Evolutionary conservation across 306 rosid genomes (phyloP).

Genomic region (Cyamopsis tetragonoloba): DNA sequence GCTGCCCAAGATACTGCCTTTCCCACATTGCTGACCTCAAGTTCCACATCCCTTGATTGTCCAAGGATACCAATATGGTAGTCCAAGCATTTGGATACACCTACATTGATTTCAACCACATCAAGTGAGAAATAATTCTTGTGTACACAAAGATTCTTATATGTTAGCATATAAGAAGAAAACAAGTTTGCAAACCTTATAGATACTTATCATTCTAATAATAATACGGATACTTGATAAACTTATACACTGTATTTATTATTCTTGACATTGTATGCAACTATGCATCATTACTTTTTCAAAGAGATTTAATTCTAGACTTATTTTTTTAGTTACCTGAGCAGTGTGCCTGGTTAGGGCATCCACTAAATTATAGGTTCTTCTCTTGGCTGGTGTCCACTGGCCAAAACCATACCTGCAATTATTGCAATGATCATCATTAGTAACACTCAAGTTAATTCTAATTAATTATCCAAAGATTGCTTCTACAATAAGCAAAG

Average conservation of each 20-base stretch:
- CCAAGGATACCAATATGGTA: slow-evolving; percentile 73
- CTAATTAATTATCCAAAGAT: slow-evolving; percentile 5
- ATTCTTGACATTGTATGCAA: too few species aligned
- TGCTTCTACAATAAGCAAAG: not conserved
- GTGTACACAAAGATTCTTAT: too few species aligned
- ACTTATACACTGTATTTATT: too few species aligned
- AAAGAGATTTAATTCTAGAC: too few species aligned
- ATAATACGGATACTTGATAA: too few species aligned
- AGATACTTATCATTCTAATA: too few species aligned
- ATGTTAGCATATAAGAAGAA: not conserved
- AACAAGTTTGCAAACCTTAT: too few species aligned
- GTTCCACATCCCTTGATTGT: slow-evolving; percentile 99
- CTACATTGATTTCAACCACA: slow-evolving; percentile 28
- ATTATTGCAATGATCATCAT: slow-evolving; percentile 27
- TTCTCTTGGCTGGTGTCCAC: slow-evolving; percentile 64
- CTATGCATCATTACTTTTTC: too few species aligned
- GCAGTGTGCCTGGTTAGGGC: slow-evolving; percentile 87
- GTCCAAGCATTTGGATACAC: slow-evolving; percentile 92
- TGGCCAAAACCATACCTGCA: slow-evolving; percentile 76
- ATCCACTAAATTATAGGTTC: slow-evolving; percentile 71
- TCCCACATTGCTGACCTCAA: slow-evolving; percentile 96
- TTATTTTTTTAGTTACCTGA: slow-evolving; percentile 50
- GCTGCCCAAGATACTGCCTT: slow-evolving; percentile 92
- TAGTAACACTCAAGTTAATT: not conserved
- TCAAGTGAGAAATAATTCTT: not conserved